Conservation (phyloP, 2,329 filamentous ascomycete species). For the Trichophyton simii region DNA sequence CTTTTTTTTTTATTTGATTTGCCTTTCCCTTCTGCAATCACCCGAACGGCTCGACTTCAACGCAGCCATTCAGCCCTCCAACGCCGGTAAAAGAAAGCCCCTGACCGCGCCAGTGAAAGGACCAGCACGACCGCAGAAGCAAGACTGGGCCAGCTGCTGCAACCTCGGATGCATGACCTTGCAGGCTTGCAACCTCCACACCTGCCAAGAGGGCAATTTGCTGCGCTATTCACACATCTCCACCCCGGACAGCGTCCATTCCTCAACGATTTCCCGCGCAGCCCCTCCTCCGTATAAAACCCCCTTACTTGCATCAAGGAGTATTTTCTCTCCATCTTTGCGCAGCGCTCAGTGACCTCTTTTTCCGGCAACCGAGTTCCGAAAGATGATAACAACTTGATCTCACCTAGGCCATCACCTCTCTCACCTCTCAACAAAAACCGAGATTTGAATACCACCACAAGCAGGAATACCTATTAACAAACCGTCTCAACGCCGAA, state of each 20-base stretch:
- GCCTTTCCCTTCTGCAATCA: too few relatives aligned
- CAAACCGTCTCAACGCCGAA: too few relatives aligned
- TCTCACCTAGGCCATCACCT: not conserved
- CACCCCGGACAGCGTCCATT: not conserved
- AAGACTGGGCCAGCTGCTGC: not conserved
- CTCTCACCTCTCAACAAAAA: not conserved
- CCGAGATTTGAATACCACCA: not conserved
- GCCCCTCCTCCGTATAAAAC: not conserved
- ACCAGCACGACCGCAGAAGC: too few relatives aligned
- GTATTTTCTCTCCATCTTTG: too few relatives aligned
- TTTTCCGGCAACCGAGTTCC: not conserved
- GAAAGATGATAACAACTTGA: not conserved
- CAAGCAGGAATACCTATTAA: not conserved
- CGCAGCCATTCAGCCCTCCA: too few relatives aligned
- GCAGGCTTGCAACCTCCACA: not conserved
- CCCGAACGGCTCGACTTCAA: too few relatives aligned
- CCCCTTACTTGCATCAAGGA: not conserved
- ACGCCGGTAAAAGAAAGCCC: too few relatives aligned
- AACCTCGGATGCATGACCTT: not conserved
- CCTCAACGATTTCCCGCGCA: not conserved
- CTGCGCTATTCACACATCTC: not conserved
- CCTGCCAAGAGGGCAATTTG: not conserved
- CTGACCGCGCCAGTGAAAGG: too few relatives aligned
- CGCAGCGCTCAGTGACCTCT: not conserved
- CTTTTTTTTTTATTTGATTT: too few relatives aligned